phyloP scores from a whole-genome alignment of 1,139 yeast genomes.

The Suhomyces taliae region DNA sequence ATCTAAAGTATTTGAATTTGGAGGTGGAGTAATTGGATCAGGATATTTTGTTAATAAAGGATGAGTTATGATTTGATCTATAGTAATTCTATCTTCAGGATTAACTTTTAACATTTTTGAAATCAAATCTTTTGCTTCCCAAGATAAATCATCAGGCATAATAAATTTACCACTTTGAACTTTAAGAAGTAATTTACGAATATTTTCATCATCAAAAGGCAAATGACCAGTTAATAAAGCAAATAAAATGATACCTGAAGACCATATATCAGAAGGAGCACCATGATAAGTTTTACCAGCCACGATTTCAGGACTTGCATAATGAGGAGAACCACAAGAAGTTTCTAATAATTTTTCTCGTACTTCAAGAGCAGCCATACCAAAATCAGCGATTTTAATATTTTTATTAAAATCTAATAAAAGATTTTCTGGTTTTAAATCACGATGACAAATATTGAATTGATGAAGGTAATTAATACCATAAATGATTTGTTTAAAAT shows the following conservation, averaged over 20 bases:
- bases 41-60: constrained; percentile 81
- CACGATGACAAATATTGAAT: constrained; percentile 93
- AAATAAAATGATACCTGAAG: constrained; percentile 93
- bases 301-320: constrained; percentile 97
- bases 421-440: constrained; percentile 91
- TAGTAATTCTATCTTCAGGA: constrained; percentile 75
- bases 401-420: constrained; percentile 82
- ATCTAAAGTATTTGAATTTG: constrained; percentile 25
- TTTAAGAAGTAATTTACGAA: constrained; percentile 77
- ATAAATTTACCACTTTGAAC: constrained; percentile 87
- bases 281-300: constrained; percentile 95
- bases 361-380: constrained; percentile 99
- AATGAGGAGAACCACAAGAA: constrained; percentile 97
- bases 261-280: constrained; percentile 97
- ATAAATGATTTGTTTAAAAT: constrained; percentile 86
- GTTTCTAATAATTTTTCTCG: constrained; percentile 84
- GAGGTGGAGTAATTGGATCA: constrained; percentile 24
- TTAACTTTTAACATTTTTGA: constrained; percentile 77
- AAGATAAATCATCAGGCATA: constrained; percentile 77
- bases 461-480: constrained; percentile 95
- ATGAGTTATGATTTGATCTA: constrained; percentile 70
- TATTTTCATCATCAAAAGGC: constrained; percentile 96
- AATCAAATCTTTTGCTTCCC: constrained; percentile 86
- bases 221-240: constrained; percentile 92
- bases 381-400: constrained; percentile 96